Base-by-base conservation (phyloP, 352 stramenopile species). In the Phytophthora foliorum region DNA sequence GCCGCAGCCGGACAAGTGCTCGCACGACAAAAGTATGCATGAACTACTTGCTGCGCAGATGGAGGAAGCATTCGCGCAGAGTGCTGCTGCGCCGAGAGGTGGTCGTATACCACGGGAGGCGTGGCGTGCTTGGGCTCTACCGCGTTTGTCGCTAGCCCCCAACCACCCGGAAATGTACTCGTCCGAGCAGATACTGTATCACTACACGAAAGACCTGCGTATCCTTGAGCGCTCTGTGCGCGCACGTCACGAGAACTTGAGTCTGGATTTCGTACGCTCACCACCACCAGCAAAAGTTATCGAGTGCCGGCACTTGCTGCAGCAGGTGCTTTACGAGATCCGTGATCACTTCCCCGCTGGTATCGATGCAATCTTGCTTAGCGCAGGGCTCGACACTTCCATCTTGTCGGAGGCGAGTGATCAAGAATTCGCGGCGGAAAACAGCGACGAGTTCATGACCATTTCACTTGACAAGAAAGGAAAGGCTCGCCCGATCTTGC, bases 311-410 rank as follows among this genome's bases (percentile, higher is more conserved):
- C 68, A 63, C 6, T 57, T 94, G 11, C 27, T 92, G 11, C 84
- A 91, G 60, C 51, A 66, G 32, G 82, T 92, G 17, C 74, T 94
- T 17, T 42, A 39, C 17, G 86, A 91, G 44, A 75, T 68, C 31
- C 62, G 57, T 10, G 51, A 71, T 2, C 61, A 75, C 4, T 75
- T 76, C 42, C 78, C 77, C 2, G 54, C 76, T 19, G 80, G 70
- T 9, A 69, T 88, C 39, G 63, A 79, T 46, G 72, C 53, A 3
- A 87, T 94, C 38, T 66, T 90, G 49, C 78, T 94, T 29, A 92
- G 84, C 25, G 86, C 77, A 29, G 86, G 86, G 0, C 64, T 94
- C 0, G 86, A 94, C 53, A 94, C 86, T 1, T 94, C 86, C 7
- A 88, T 94, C 32, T 53, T 92, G 14, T 80, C 77, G 0, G 82